These are phyloP conservation scores for Flaveria sonorensis DNA, from an alignment of 129 eudicot genomes.

Conservation along the genomic window DNA sequence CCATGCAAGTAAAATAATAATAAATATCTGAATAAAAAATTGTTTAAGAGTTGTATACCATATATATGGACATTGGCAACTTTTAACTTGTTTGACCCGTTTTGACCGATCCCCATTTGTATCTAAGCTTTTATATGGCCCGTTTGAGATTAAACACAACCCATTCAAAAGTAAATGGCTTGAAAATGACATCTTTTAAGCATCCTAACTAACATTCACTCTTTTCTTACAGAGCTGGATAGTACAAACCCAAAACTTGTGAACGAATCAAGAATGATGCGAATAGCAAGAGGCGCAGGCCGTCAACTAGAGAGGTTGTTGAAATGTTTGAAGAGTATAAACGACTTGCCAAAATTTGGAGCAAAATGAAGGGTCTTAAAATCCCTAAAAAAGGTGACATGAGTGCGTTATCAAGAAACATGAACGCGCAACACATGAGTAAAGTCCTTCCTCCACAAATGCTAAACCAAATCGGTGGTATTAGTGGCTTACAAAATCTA, in stretches of 20 bases:
- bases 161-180: neutral
- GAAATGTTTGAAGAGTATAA: slow-evolving; percentile 96
- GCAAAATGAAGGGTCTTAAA: slow-evolving; percentile 98
- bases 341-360: slow-evolving; percentile 87
- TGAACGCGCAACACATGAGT: slow-evolving; percentile 96
- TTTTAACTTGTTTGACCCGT: no score
- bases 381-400: slow-evolving; percentile 93
- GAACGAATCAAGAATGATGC: slow-evolving; percentile 85
- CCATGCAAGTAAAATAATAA: no score
- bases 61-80: no score
- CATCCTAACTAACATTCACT: neutral
- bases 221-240: slow-evolving; percentile 62
- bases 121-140: no score
- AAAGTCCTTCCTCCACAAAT: slow-evolving; percentile 93
- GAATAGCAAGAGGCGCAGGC: slow-evolving; percentile 95
- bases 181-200: neutral
- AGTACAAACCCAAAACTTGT: slow-evolving; percentile 84
- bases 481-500: slow-evolving; percentile 87
- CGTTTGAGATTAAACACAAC: neutral
- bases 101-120: no score
- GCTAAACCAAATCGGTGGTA: slow-evolving; percentile 94
- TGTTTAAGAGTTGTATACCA: no score
- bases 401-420: slow-evolving; percentile 81
- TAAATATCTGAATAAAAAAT: no score
- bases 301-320: slow-evolving; percentile 75